These are phyloP conservation scores for Tephrocybe rancida DNA, from an alignment of 768 basidiomycete genomes.

Conservation along the genomic window DNA sequence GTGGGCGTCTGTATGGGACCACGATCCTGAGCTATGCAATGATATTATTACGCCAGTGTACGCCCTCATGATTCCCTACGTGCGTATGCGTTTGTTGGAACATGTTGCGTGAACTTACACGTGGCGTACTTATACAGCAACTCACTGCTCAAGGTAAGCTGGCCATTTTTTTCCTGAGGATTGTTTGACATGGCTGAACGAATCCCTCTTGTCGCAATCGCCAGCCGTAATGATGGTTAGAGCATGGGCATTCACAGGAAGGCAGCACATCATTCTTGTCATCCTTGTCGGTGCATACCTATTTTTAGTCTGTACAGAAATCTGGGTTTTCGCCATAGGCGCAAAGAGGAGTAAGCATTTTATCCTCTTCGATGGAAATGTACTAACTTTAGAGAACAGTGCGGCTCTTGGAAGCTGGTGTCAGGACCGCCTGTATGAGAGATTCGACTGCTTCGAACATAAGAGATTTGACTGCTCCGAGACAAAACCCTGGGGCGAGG, in stretches of 20 bases:
- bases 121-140: constrained; percentile 13
- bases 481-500: no score
- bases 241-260: constrained; percentile 29
- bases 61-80: constrained; percentile 23
- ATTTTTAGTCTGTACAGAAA: constrained; percentile 16
- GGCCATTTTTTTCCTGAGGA: background rate
- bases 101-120: background rate
- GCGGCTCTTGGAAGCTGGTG: no score
- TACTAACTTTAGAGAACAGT: no score
- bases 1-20: constrained; percentile 25
- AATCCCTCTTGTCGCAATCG: background rate
- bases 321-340: constrained; percentile 25
- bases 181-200: background rate
- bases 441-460: no score
- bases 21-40: constrained; percentile 19
- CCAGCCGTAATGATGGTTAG: constrained; percentile 25
- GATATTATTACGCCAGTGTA: constrained; percentile 22
- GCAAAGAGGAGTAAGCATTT: constrained; percentile 15
- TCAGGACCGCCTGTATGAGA: no score
- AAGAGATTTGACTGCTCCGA: no score
- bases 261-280: constrained; percentile 9
- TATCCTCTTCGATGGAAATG: background rate
- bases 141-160: constrained; percentile 20
- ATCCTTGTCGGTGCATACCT: constrained; percentile 18
- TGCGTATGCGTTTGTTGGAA: constrained; percentile 12